Base-by-base conservation (phyloP, 768 basidiomycete genomes). In the Pleurotus ostreatus region DNA sequence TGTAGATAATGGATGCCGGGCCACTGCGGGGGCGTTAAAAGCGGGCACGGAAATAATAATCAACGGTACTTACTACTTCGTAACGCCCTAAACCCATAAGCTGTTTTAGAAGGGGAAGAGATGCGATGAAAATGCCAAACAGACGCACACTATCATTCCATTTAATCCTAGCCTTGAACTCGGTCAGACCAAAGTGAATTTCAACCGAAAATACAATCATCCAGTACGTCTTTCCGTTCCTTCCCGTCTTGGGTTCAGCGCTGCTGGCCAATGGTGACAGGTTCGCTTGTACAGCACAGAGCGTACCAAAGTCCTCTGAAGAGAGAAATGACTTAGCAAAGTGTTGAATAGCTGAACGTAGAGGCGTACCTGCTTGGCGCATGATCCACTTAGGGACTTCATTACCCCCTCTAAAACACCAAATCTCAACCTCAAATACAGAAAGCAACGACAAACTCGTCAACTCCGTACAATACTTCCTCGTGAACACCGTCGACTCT, bases 201-300 rank as follows among this genome's bases (percentile, higher is more conserved):
- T 90, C 89, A 26, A 92, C 84, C 26, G 85, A 87, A 68, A 92
- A 92, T 15, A 92, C 84, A 57, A 92, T 89, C 12, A 85, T 90
- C 88, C 88, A 92, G 60, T 89, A 91, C 9, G 78, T 83, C 71
- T 84, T 88, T 49, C 86, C 84, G 46, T 77, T 79, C 61, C 69
- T 81, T 1, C 87, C 83, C 4, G 71, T 66, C 64, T 89, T 90
- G 1, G 89, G 72, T 61, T 83, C 80, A 0, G 89, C 88, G 60
- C 86, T 89, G 16, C 84, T 79, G 43, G 80, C 84, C 49, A 92
- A 71, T 8, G 84, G 82, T 0, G 89, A 91, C 57, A 90, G 64
- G 64, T 92, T 89, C 13, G 89, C 89, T 12, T 86, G 84, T 16
- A 92, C 89, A 34, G 88, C 79, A 65, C 88, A 92, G 2, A 92